A percentile compares a stretch with the other conserved stretches of the same genome.
These are phyloP conservation scores for Calophaca sinica DNA, from an alignment of 306 rosid genomes.

Conservation along the genomic window DNA sequence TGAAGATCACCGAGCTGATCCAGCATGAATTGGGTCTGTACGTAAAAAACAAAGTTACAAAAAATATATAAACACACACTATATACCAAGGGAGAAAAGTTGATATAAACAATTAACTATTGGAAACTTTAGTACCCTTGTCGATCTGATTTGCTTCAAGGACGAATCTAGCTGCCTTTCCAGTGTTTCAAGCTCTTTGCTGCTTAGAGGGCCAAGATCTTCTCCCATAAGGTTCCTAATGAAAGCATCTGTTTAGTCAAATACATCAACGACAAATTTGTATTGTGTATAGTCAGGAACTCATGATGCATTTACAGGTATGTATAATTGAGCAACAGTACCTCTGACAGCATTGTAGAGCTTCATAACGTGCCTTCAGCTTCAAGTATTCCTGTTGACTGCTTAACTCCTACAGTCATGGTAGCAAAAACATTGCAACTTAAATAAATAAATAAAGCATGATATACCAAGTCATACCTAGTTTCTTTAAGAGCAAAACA, in stretches of 20 bases:
- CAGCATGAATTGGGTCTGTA: constrained; percentile 82
- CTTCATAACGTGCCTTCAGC: constrained; percentile 90
- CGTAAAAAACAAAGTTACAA: no score
- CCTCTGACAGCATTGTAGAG: constrained; percentile 84
- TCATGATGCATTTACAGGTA: no score
- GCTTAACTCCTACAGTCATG: constrained; percentile 71
- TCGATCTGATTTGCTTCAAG: constrained; percentile 87
- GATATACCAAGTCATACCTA: no score
- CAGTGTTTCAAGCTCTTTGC: constrained; percentile 91
- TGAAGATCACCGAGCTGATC: constrained; percentile 88
- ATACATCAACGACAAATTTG: no score
- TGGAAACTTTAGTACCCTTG: constrained; percentile 59
- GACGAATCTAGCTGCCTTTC: constrained; percentile 93
- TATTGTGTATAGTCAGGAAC: no score
- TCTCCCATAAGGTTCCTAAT: constrained; percentile 81
- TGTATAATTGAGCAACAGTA: constrained; percentile 22
- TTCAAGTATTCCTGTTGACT: constrained; percentile 96
- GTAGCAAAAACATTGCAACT: no score
- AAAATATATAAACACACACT: no score
- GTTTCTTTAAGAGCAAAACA: no score
- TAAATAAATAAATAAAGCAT: no score
- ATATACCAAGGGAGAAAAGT: no score
- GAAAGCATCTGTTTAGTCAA: neutral
- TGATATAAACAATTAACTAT: no score
- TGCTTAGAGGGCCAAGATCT: constrained; percentile 87